Evolutionary conservation across 2,329 filamentous ascomycete genomes (phyloP).

Genomic region (Aspergillus sp.): DNA sequence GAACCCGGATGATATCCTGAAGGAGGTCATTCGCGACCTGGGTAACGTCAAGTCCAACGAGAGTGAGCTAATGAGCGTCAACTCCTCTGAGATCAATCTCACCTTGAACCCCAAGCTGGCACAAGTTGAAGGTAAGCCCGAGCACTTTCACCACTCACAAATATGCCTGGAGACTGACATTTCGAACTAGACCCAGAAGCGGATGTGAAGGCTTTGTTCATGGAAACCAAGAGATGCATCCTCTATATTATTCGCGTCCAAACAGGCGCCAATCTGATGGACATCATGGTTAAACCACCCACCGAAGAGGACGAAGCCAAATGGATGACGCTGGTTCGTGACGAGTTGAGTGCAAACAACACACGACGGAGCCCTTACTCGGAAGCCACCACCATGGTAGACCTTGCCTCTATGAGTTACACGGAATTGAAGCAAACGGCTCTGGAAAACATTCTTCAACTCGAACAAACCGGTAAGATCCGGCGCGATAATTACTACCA

Average conservation of each 20-base stretch:
- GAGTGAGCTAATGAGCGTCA: constrained; percentile 83
- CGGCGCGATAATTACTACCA: constrained; percentile 88
- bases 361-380: constrained; percentile 82
- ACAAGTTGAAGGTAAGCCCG: constrained; percentile 67
- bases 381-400: constrained; percentile 78
- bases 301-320: constrained; percentile 82
- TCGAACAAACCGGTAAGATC: constrained; percentile 86
- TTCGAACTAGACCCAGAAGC: constrained; percentile 74
- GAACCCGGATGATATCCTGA: constrained; percentile 79
- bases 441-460: constrained; percentile 86
- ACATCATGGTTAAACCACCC: constrained; percentile 91
- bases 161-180: constrained; percentile 19
- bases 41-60: constrained; percentile 97
- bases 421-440: constrained; percentile 89
- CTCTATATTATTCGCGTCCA: constrained; percentile 98
- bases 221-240: constrained; percentile 96
- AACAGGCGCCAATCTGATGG: constrained; percentile 85
- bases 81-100: constrained; percentile 85
- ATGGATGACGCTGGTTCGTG: constrained; percentile 78
- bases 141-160: not conserved
- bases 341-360: constrained; percentile 72
- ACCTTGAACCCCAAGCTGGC: constrained; percentile 88
- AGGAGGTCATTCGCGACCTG: constrained; percentile 88
- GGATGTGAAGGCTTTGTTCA: constrained; percentile 87
- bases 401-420: constrained; percentile 87